phyloP scores from a whole-genome alignment of 805 yeast genomes.

The Hanseniaspora vineae region DNA sequence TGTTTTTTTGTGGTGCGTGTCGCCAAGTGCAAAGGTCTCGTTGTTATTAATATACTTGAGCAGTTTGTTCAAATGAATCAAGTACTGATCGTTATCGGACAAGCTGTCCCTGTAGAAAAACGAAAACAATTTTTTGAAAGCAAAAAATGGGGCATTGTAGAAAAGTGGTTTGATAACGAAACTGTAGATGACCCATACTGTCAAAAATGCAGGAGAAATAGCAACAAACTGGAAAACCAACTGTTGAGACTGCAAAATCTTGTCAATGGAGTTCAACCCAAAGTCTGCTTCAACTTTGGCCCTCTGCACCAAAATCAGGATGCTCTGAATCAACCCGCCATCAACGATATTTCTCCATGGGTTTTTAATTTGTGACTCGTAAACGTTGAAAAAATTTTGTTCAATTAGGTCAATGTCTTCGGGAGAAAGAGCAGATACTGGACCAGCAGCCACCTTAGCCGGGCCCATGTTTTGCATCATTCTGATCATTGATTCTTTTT shows the following conservation, averaged over 20 bases:
- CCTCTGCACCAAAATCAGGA: slow-evolving; percentile 88
- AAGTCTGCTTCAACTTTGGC: slow-evolving; percentile 90
- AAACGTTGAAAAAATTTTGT: slow-evolving; percentile 49
- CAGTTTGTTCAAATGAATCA: background rate
- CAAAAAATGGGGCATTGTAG: slow-evolving; percentile 3
- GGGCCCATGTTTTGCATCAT: background rate
- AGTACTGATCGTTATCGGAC: background rate
- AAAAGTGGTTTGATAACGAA: slow-evolving; percentile 12
- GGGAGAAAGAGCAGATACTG: too few species aligned
- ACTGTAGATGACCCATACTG: slow-evolving; percentile 34
- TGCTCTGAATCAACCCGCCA: slow-evolving; percentile 64
- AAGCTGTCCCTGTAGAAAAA: background rate
- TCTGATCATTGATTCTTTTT: slow-evolving; percentile 31
- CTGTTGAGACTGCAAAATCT: slow-evolving; percentile 79
- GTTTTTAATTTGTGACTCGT: slow-evolving; percentile 58
- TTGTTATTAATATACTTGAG: background rate
- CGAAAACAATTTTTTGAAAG: background rate
- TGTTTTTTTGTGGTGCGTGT: too few species aligned
- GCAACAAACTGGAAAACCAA: slow-evolving; percentile 89
- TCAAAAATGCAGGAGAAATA: slow-evolving; percentile 63
- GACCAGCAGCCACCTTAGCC: background rate
- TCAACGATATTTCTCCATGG: slow-evolving; percentile 50
- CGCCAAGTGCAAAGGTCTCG: background rate
- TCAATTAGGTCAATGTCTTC: slow-evolving; percentile 43
- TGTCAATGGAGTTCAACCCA: slow-evolving; percentile 85